A percentile compares a stretch with the other conserved stretches of the same genome.
Evolutionary conservation across 176 grass and related monocot species (phyloP).

Genomic region (Echinochloa phyllopogon): DNA sequence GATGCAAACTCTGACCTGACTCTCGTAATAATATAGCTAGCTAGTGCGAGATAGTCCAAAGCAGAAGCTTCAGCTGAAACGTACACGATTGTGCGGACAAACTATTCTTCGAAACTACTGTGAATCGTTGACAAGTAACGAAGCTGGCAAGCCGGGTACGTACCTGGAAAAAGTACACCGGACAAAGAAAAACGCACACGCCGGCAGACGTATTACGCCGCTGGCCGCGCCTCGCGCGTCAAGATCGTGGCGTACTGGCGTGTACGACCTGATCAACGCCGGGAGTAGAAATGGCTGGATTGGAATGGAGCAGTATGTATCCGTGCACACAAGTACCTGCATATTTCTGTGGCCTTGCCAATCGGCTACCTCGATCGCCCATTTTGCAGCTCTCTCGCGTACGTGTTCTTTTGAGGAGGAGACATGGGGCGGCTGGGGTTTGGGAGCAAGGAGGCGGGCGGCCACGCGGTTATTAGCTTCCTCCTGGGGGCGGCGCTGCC

Average conservation of each 20-base stretch:
- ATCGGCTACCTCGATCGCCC: no score
- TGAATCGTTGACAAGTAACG: neutral
- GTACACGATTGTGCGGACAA: neutral
- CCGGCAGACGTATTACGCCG: neutral
- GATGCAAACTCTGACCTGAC: neutral
- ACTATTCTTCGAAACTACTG: neutral
- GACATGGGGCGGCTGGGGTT: slow-evolving; percentile 3
- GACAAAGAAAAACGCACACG: neutral
- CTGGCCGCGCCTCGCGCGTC: neutral
- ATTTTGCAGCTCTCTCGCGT: no score
- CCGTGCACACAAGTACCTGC: no score
- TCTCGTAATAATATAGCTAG: neutral
- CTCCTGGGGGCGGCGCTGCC: slow-evolving; percentile 52
- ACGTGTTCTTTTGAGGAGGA: no score
- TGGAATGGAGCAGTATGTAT: no score
- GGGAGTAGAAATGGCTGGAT: no score
- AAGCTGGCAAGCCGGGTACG: no score
- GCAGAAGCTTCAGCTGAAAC: neutral
- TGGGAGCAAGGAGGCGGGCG: slow-evolving; percentile 32
- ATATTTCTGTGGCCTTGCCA: no score
- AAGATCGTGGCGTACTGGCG: neutral
- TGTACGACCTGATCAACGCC: neutral
- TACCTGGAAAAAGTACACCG: no score
- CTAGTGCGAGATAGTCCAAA: neutral
- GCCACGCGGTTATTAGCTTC: slow-evolving; percentile 42